Evolutionary conservation across 2,329 filamentous ascomycete species (phyloP).

Genomic region (Cytospora piceae): DNA sequence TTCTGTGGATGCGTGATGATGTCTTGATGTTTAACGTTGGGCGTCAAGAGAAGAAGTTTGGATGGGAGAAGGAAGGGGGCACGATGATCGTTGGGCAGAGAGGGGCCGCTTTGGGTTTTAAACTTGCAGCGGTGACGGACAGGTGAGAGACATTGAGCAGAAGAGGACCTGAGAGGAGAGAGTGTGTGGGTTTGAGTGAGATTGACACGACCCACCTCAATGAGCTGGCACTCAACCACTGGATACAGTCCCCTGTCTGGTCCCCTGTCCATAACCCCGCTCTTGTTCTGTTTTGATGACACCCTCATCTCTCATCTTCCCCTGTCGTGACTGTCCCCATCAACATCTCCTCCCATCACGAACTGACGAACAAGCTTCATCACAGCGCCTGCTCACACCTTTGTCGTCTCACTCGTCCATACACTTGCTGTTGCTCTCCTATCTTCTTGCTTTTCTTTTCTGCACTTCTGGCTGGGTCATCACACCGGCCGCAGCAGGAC

Average conservation of each 20-base stretch:
- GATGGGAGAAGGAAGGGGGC: constrained; percentile 15
- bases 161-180: neutral
- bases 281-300: constrained; percentile 15
- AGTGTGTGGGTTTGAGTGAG: constrained; percentile 4
- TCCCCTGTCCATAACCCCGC: constrained; percentile 20
- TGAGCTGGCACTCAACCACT: constrained; percentile 27
- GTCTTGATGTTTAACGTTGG: constrained; percentile 12
- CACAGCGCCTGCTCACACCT: constrained; percentile 26
- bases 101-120: constrained; percentile 31
- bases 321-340: constrained; percentile 10
- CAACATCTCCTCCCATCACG: constrained; percentile 25
- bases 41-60: constrained; percentile 5
- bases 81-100: constrained; percentile 29
- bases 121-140: constrained; percentile 27
- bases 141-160: constrained; percentile 20
- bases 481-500: constrained; percentile 47
- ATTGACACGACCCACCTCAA: constrained; percentile 16
- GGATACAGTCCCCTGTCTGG: constrained; percentile 15
- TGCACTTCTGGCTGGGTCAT: constrained; percentile 41
- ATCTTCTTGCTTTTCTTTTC: constrained; percentile 25
- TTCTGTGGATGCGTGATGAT: constrained; percentile 4
- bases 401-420: constrained; percentile 22
- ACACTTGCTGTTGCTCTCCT: constrained; percentile 30
- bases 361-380: constrained; percentile 10
- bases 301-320: constrained; percentile 15